Conservation (phyloP, 495 filamentous ascomycete species). For the Bacidia gigantensis region DNA sequence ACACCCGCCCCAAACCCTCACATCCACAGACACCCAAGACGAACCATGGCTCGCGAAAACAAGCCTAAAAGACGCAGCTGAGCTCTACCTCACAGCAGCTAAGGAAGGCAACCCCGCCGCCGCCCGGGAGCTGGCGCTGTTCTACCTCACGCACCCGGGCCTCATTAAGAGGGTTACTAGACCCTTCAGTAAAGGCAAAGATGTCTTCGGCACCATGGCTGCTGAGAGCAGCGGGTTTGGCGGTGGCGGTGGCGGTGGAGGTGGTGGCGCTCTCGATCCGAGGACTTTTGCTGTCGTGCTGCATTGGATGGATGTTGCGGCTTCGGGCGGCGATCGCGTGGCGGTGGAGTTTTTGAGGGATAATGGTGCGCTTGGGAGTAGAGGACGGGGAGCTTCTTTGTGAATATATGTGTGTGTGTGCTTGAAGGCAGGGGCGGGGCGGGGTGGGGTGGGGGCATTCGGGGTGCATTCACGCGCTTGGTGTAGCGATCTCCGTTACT, state of each 20-base stretch:
- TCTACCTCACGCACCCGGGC: slow-evolving; percentile 88
- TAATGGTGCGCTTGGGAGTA: slow-evolving; percentile 7
- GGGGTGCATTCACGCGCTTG: too few relatives aligned
- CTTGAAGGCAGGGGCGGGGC: too few relatives aligned
- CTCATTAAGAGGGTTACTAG: slow-evolving; percentile 71
- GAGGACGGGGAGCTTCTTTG: background rate
- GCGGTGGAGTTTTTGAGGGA: slow-evolving; percentile 44
- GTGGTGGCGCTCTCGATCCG: slow-evolving; percentile 55
- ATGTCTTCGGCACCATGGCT: slow-evolving; percentile 74
- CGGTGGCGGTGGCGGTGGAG: slow-evolving; percentile 3
- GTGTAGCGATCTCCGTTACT: too few relatives aligned
- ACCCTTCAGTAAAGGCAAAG: slow-evolving; percentile 69
- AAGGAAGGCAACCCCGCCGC: slow-evolving; percentile 86
- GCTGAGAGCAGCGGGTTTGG: background rate
- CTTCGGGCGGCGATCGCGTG: slow-evolving; percentile 73
- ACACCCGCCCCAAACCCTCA: slow-evolving; percentile 25
- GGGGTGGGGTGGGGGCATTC: too few relatives aligned
- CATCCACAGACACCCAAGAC: slow-evolving; percentile 26
- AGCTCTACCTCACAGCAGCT: slow-evolving; percentile 88
- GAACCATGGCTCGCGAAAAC: slow-evolving; percentile 33
- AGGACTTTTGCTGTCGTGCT: slow-evolving; percentile 90
- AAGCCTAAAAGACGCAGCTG: slow-evolving; percentile 70
- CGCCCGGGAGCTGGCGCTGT: slow-evolving; percentile 86
- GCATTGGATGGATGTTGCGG: slow-evolving; percentile 95
- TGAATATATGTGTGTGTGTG: too few relatives aligned